A percentile compares a stretch with the other conserved stretches of the same genome.
Evolutionary conservation across 2,329 filamentous ascomycete species (phyloP).

Genomic region (Emergomyces pasteurianus): DNA sequence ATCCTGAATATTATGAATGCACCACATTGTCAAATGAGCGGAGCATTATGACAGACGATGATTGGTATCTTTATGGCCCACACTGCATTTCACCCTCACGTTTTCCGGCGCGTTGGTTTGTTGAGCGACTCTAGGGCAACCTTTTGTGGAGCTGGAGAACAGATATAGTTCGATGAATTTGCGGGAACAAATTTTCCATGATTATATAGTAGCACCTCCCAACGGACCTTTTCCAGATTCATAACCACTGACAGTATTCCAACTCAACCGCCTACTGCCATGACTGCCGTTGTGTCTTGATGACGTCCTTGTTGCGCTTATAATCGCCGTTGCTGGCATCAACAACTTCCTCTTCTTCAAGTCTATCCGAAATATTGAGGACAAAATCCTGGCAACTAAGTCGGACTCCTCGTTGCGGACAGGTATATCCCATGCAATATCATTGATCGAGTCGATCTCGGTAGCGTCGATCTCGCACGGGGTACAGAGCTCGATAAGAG

Average conservation of each 20-base stretch:
- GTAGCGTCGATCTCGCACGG: not conserved
- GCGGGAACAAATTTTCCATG: too few species aligned
- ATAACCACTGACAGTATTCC: not conserved
- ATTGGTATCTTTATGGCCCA: too few species aligned
- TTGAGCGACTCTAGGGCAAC: too few species aligned
- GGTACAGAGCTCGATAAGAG: not conserved
- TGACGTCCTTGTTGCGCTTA: not conserved
- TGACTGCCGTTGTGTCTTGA: slow-evolving; percentile 1
- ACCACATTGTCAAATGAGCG: too few species aligned
- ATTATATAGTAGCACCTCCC: not conserved
- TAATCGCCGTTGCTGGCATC: not conserved
- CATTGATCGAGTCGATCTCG: slow-evolving; percentile 7
- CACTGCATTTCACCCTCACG: too few species aligned
- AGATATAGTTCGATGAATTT: too few species aligned
- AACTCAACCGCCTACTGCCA: slow-evolving; percentile 1
- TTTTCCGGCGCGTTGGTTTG: too few species aligned
- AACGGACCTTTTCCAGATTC: not conserved
- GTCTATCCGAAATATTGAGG: slow-evolving; percentile 13
- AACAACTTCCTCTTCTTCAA: slow-evolving; percentile 8
- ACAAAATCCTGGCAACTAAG: slow-evolving; percentile 17
- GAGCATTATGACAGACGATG: too few species aligned
- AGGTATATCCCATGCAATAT: slow-evolving; percentile 5
- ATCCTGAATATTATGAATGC: too few species aligned
- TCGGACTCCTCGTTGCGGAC: slow-evolving; percentile 13
- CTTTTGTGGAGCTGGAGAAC: too few species aligned